phyloP scores from a whole-genome alignment of 345 rosid genomes.

The Citrus reticulata region DNA sequence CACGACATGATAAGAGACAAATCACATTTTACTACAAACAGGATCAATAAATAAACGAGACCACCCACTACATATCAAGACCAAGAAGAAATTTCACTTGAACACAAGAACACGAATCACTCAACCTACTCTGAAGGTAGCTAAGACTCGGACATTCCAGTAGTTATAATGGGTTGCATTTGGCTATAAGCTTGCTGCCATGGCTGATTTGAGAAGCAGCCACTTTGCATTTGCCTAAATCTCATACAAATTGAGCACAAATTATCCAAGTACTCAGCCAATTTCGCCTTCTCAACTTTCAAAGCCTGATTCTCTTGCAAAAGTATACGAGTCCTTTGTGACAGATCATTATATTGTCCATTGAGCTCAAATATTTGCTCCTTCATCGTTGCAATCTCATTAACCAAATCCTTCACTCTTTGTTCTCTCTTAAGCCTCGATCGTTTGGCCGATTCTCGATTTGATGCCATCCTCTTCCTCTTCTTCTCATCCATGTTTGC shows the following conservation, averaged over 20 bases:
- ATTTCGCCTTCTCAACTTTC: conserved; percentile 33
- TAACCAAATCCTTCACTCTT: conserved; percentile 39
- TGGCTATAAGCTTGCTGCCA: conserved; percentile 28
- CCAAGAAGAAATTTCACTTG: background rate
- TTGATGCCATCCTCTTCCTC: conserved; percentile 60
- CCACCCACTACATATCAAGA: background rate
- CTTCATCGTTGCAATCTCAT: conserved; percentile 50
- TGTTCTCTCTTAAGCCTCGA: conserved; percentile 68
- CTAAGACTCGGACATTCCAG: conserved; percentile 20
- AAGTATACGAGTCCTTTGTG: conserved; percentile 15
- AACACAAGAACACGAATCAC: background rate
- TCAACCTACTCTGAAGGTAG: background rate
- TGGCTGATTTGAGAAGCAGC: conserved; percentile 12
- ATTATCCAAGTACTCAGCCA: conserved; percentile 27
- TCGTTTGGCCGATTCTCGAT: conserved; percentile 74
- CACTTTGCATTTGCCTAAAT: conserved; percentile 10
- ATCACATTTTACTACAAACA: background rate
- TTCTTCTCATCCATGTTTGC: conserved; percentile 46
- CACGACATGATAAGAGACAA: background rate
- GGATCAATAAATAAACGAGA: background rate
- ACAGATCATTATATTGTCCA: conserved; percentile 16
- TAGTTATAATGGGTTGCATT: conserved; percentile 18
- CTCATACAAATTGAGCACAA: conserved; percentile 22
- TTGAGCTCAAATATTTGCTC: conserved; percentile 29
- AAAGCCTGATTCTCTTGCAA: conserved; percentile 40